Evolutionary conservation across 169 alveolate species (phyloP).

Genomic region (Amoebophrya sp.): DNA sequence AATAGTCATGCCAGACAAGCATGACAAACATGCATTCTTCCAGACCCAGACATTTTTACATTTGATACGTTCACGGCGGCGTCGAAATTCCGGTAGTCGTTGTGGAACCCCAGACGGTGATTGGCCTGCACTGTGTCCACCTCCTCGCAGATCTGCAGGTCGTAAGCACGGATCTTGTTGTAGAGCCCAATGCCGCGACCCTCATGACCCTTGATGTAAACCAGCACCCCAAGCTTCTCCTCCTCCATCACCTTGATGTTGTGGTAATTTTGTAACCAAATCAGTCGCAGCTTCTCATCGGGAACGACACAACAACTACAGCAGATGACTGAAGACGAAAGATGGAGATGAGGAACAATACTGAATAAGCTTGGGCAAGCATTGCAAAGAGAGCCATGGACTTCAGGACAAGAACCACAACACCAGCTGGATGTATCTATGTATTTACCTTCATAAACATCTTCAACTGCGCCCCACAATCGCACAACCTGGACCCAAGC

Average conservation of each 20-base stretch:
- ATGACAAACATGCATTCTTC: no score
- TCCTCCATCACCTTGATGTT: not conserved
- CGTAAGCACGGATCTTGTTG: slow-evolving; percentile 48
- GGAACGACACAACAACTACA: no score
- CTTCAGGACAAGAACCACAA: no score
- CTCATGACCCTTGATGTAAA: slow-evolving; percentile 43
- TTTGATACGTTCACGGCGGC: not conserved
- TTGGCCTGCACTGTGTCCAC: not conserved
- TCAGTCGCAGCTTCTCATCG: no score
- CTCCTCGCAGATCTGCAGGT: slow-evolving; percentile 37
- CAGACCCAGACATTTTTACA: no score
- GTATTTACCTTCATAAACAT: not conserved
- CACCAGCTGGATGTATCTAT: no score
- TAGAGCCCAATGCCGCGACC: slow-evolving; percentile 48
- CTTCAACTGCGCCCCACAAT: slow-evolving; percentile 42
- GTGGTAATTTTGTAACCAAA: no score
- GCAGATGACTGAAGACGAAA: no score
- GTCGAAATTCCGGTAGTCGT: not conserved
- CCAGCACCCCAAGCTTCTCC: slow-evolving; percentile 14
- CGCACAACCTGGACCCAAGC: slow-evolving; percentile 46
- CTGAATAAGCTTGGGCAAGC: no score
- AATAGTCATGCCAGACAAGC: no score
- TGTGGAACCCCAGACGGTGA: not conserved
- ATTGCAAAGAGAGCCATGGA: no score
- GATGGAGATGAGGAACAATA: no score